These are phyloP conservation scores for Blastobotrys muscicola DNA, from an alignment of 805 yeast genomes.

Conservation along the genomic window DNA sequence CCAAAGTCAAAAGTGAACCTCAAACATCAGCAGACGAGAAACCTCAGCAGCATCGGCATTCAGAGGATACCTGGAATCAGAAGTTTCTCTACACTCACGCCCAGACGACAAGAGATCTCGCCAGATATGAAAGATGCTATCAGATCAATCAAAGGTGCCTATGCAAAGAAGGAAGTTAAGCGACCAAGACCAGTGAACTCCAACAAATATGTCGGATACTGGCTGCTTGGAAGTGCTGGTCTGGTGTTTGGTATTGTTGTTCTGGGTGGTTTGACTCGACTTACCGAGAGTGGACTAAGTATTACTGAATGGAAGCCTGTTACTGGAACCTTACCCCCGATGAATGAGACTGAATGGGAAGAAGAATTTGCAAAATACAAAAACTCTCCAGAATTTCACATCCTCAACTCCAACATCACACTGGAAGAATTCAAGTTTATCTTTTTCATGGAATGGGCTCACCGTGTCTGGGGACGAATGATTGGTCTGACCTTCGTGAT, in stretches of 20 bases:
- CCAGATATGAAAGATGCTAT: slow-evolving; percentile 5
- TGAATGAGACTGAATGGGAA: slow-evolving; percentile 74
- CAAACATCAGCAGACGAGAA: no score
- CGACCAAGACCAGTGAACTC: slow-evolving; percentile 30
- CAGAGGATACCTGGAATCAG: background rate
- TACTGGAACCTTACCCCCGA: slow-evolving; percentile 89
- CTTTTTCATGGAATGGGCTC: slow-evolving; percentile 97
- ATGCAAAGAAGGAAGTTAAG: slow-evolving; percentile 15
- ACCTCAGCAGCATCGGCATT: no score
- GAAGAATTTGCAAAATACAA: slow-evolving; percentile 72
- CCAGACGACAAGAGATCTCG: background rate
- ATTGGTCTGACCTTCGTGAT: slow-evolving; percentile 75
- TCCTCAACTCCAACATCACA: slow-evolving; percentile 78
- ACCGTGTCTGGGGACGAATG: slow-evolving; percentile 82
- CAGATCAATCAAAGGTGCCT: slow-evolving; percentile 4
- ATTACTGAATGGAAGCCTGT: slow-evolving; percentile 99
- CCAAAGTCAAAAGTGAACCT: background rate
- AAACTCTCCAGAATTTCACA: slow-evolving; percentile 83
- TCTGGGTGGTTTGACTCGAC: slow-evolving; percentile 90
- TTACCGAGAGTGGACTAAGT: slow-evolving; percentile 91
- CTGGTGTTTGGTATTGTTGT: slow-evolving; percentile 91
- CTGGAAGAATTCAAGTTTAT: slow-evolving; percentile 91
- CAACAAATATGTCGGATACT: slow-evolving; percentile 62
- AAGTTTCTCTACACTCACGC: background rate
- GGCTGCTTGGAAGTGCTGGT: slow-evolving; percentile 81